These are phyloP conservation scores for Fusarium cicatricum DNA, from an alignment of 2,329 filamentous ascomycete genomes.

Conservation along the genomic window DNA sequence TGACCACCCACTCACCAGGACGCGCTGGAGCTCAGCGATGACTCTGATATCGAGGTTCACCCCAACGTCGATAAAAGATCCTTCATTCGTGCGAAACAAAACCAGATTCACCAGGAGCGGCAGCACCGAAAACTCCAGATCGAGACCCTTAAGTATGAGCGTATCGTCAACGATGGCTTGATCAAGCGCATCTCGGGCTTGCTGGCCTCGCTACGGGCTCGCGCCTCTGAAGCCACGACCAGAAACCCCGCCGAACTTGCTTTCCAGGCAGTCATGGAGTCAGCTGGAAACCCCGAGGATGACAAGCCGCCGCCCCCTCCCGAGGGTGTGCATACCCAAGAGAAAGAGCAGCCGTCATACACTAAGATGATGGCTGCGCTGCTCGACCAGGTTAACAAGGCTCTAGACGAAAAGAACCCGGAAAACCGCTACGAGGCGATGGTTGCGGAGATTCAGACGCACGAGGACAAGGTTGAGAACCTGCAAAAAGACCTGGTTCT, in stretches of 20 bases:
- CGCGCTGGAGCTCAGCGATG: conserved; percentile 94
- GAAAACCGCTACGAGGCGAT: conserved; percentile 77
- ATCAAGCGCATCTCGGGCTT: conserved; percentile 84
- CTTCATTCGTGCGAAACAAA: conserved; percentile 98
- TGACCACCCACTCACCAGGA: conserved; percentile 61
- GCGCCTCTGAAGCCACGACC: conserved; percentile 72
- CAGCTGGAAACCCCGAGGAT: conserved; percentile 74
- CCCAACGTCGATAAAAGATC: conserved; percentile 98
- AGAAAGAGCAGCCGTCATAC: conserved; percentile 80
- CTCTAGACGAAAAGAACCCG: conserved; percentile 78
- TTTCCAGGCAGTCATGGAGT: conserved; percentile 89
- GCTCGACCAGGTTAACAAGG: conserved; percentile 89
- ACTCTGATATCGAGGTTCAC: conserved; percentile 97
- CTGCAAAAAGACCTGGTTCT: conserved; percentile 78
- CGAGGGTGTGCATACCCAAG: conserved; percentile 78
- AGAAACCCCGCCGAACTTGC: conserved; percentile 81
- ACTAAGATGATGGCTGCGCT: conserved; percentile 99
- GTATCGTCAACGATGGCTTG: conserved; percentile 90
- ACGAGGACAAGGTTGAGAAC: conserved; percentile 78
- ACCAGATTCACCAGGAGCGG: conserved; percentile 93
- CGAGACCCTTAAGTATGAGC: conserved; percentile 89
- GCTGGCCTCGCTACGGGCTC: conserved; percentile 76
- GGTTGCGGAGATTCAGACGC: conserved; percentile 77
- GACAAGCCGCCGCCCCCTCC: conserved; percentile 78
- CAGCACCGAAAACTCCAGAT: conserved; percentile 88